Conservation (phyloP, 441 rosid species). For the Metrosideros polymorpha region DNA sequence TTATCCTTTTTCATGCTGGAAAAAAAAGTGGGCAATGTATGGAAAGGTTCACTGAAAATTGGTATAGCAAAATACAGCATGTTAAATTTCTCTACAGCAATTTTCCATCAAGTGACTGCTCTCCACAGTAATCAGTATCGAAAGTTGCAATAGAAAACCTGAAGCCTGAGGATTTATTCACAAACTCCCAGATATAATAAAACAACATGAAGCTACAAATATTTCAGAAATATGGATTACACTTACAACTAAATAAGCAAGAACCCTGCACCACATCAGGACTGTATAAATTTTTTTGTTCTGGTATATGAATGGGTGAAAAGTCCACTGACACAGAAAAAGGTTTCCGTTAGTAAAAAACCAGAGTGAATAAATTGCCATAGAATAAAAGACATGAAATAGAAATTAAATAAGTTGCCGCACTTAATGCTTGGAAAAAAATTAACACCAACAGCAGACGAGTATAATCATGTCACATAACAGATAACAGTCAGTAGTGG, state of each 20-base stretch:
- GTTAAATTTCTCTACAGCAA: background rate
- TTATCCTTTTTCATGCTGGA: background rate
- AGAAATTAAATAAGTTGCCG: background rate
- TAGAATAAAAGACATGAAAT: background rate
- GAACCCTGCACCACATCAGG: background rate
- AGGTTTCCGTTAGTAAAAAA: background rate
- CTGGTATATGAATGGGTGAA: background rate
- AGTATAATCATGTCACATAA: background rate
- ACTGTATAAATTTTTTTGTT: background rate
- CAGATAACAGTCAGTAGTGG: background rate
- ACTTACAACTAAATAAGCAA: background rate
- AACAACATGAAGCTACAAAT: background rate
- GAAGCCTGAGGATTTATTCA: background rate
- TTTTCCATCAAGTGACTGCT: background rate
- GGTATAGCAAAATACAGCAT: background rate
- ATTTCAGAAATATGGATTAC: background rate
- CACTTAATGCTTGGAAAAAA: background rate
- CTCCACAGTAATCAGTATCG: background rate
- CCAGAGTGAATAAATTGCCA: background rate
- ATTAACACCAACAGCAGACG: background rate
- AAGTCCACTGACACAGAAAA: background rate
- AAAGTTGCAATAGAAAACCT: background rate
- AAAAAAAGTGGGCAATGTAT: background rate
- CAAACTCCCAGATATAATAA: background rate
- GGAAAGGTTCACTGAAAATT: background rate